Percentiles rank a stretch among this genome's conserved stretches.
phyloP scores from a whole-genome alignment of 2,329 filamentous ascomycete genomes.

The Metarhizium rileyi region DNA sequence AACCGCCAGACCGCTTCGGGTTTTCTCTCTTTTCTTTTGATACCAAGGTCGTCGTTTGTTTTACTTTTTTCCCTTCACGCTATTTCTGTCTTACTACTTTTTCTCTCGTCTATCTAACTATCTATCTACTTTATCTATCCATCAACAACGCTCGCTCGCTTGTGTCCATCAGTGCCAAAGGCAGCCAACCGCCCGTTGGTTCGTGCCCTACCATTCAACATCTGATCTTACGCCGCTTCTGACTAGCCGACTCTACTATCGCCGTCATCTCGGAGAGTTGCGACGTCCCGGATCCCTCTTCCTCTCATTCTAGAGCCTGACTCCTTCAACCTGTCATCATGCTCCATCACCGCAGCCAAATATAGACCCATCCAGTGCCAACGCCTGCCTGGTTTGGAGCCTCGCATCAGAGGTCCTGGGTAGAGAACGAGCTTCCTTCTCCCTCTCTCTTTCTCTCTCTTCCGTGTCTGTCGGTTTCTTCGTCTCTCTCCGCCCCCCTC shows the following conservation, averaged over 20 bases:
- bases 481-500: too few species aligned
- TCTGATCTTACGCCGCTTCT: too few species aligned
- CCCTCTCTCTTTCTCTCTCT: too few species aligned
- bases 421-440: too few species aligned
- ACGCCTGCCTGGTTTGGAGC: neutral
- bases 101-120: too few species aligned
- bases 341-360: neutral
- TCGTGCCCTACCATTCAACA: neutral
- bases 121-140: neutral
- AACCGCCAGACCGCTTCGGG: neutral
- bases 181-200: neutral
- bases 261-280: neutral
- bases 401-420: neutral
- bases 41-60: neutral
- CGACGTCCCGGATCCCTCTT: neutral
- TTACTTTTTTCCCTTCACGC: too few species aligned
- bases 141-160: neutral
- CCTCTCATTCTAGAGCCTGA: neutral
- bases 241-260: too few species aligned
- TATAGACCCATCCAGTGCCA: conserved; percentile 2
- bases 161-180: neutral
- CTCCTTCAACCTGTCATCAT: neutral
- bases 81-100: too few species aligned
- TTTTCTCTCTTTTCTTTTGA: neutral
- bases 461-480: too few species aligned